Evolutionary conservation across 176 grass and related monocot genomes (phyloP), one percentile per base, ranked within the genome.

Genomic region (Canna indica): DNA sequence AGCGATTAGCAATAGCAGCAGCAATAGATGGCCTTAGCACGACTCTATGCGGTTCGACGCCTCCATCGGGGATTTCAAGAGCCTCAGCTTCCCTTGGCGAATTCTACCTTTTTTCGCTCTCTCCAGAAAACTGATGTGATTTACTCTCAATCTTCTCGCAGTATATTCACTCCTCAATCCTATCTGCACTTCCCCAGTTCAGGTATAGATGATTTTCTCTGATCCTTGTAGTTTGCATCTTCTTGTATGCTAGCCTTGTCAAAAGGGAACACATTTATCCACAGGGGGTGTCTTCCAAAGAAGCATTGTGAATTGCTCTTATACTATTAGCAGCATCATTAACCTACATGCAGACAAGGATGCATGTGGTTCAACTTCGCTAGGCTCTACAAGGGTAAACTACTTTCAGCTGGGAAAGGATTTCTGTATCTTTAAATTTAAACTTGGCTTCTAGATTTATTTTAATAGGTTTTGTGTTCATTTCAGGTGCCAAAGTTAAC

Each of bases 271-370:
- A 17, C 30, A 33, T 39, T 39, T 11, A 24, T 41, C 22, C 20
- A n/a, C 35, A 66, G 63, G 20, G 18, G 38, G 38, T 41, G 20
- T 66, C 39, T 32, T 38, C 22, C 52, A 24, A 28, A 36, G 36
- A 61, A 73, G 35, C 71, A 60, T 73, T 25, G 14, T 32, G 30
- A 73, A 25, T 59, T 44, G 22, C 27, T 73, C 71, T 44, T 60
- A 36, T 10, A 29, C n/a, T 20, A 44, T 60, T 73, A 45, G 53
- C 28, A 22, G 53, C 53, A 60, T 73, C 5, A 13, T 22, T 73
- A 20, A 36, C 25, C 63, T 18, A 34, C 20, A 39, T 39, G 33
- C 63, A 24, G 20, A 20, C 8, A 42, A 42, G 18, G 22, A 73
- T 42, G 20, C 34, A 7, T 29, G 25, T 1, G 20, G 32, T 29